Evolutionary conservation across 2,329 filamentous ascomycete genomes (phyloP), one percentile per base, ranked within the genome.

Genomic region (Colletotrichum echinochloae): DNA sequence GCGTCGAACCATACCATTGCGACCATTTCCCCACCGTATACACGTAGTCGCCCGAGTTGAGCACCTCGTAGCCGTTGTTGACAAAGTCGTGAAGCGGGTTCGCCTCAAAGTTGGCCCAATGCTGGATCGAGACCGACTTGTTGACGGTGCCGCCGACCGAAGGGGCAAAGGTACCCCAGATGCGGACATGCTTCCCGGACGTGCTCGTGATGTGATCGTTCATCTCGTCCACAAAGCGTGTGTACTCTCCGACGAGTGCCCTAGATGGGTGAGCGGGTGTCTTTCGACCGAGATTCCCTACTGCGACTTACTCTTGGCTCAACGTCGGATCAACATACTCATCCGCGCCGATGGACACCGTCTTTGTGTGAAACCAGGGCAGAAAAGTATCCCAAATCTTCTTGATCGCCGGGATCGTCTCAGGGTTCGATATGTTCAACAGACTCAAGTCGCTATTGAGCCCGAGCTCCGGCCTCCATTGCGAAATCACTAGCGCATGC

Each of bases 381-480:
- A 88, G 75, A 56, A 88, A 87, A 14, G 84, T 83, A 14, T 78
- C 75, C 85, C 86, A 89, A 63, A 88, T 86, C 0, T 79, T 77
- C 73, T 88, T 80, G 69, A 88, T 80, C 0, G 82, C 81, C 0
- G 86, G 83, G n/a, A 87, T 81, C 0, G 85, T 86, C 7, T 87
- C 85, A 0, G 86, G 86, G 71, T 88, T 81, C 0, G 74, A 74
- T 12, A 77, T 55, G 61, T 77, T 77, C 6, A 90, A 77, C 61
- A 89, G 78, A 55, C 86, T 87, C 5, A 84, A 77, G 64, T 86
- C 83, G 16, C 71, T 75, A 3, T 78, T 75, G 14, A 88, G 78
- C 0, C 83, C 87, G 20, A 90, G 76, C 70, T 89, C 82, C 0
- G 87, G 87, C 71, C 85, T 87, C 88, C 88, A 90, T 73, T 90